Evolutionary conservation across 257 asterid species (phyloP), one percentile per base, ranked within the genome.

Genomic region (Salvia splendens): DNA sequence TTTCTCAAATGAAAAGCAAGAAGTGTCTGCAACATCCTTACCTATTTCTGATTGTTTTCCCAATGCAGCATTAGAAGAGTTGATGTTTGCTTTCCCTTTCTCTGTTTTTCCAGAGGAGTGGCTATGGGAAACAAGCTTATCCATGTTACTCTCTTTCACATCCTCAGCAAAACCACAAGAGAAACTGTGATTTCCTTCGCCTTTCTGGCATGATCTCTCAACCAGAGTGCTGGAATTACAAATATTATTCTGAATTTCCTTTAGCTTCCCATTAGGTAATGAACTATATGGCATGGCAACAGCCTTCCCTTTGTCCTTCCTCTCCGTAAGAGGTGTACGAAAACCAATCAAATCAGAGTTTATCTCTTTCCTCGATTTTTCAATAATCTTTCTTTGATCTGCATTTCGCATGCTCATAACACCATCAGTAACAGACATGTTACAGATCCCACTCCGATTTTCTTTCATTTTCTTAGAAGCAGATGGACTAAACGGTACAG

Each of bases 301-400:
- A n/a, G 54, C 82, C 79, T 73, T 79, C 77, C 72, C 78, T 76
- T 74, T 73, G 73, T 67, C 78, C 57, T 68, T 61, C 75, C 47
- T 56, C 61, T 75, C 83, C 68, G 61, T 75, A 75, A 60, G 62
- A 71, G 80, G 24, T 38, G 71, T 53, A 41, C 49, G 74, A 60
- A 75, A 68, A 60, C 8, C n/a, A 63, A 63, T 70, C 66, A 43
- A 46, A 57, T 40, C 62, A 65, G 38, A 66, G 45, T 53, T 65
- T 30, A 10, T 58, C 30, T 47, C 73, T 43, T 68, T 57, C 50
- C 17, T 47, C 9, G 59, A 46, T 32, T 32, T 68, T 68, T 46
- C 55, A 32, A 17, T 68, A 28, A 43, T 32, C 11, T n/a, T 63
- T 52, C 42, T 67, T 40, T 6, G 53, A 67, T 53, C 53, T 35